Evolutionary conservation across 164 flowering plant species (phyloP), one percentile per base, ranked within the genome.

Genomic region (Magnolia changhungtana): DNA sequence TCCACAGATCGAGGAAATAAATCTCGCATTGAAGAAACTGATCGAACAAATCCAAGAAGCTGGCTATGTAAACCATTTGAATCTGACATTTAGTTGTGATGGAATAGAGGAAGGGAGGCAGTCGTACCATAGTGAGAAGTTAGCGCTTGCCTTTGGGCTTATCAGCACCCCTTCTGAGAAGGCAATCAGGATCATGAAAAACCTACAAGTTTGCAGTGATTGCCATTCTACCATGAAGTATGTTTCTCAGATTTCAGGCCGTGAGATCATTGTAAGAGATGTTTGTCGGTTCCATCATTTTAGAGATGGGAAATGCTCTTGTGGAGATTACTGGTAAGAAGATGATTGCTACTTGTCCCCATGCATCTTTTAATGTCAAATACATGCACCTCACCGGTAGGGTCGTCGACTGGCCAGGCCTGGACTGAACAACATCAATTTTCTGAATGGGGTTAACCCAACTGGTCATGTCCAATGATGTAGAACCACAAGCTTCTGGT

Each of bases 201-300:
- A 76, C 49, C 55, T 76, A 19, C 29, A 74, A 63, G 50, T 76
- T 37, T 76, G 78, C n/a, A 67, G 49, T 1, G 78, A 76, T 69
- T 76, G 78, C 55, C 78, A 76, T 13, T 21, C 73, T 21, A 70
- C 71, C 72, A 76, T 69, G 20, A 76, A 76, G 45, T 76, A 69
- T 23, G 58, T 76, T 76, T 76, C 78, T 50, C 45, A 58, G 58
- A 6, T 69, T 23, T 50, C 78, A 5, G 68, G 73, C n/a, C 63
- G 78, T 24, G 73, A 76, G 67, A 76, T 76, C 29, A 69, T 76
- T 58, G 59, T 76, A 14, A 69, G 78, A 37, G 78, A 76, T 69
- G 78, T 76, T 9, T 51, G 63, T 69, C 78, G 78, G 19, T 76
- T 76, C 58, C 78, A 76, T 69, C 78, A 76, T 37, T 76, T 76